Evolutionary conservation across 1,284 basidiomycete genomes (phyloP), one percentile per base, ranked within the genome.

Genomic region (Mycosarcoma mackinlayi): DNA sequence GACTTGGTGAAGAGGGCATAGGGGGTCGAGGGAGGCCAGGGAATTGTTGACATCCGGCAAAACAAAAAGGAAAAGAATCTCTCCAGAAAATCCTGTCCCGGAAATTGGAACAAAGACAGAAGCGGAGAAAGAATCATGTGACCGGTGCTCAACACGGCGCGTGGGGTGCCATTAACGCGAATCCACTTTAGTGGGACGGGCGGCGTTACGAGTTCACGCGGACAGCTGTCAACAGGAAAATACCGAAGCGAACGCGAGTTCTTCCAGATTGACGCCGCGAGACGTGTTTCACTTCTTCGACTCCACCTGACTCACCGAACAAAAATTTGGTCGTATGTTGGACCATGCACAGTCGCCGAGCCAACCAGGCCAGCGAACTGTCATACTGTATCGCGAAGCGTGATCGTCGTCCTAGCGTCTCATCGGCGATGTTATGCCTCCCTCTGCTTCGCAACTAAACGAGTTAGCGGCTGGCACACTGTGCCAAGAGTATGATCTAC

Each of bases 151-250:
- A 46, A 58, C 60, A 51, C 66, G 60, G 56, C 66, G 66, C 66
- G 66, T 69, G 44, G 9, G 8, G 0, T 24, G 14, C 27, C 30
- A 56, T 69, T 64, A 35, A 69, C 66, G 49, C 66, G 60, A 69
- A 48, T 11, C 51, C 66, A 69, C 51, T 69, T 63, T 63, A 69
- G 39, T 30, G 50, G 11, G 14, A 14, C 31, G 24, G 23, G n/a
- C n/a, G 37, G 37, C 37, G 37, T 38, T 38, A n/a, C 28, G 37
- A 19, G 28, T 9, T 44, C 52, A 61, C 50, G 49, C 49, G 58
- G 58, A 55, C 33, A 61, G 59, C 60, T 69, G 66, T 69, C 66
- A 69, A 63, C 66, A 69, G 50, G n/a, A 58, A 61, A 69, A 57
- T 47, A 61, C 53, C 48, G 34, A 49, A 48, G 40, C 48, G 34